Conservation (phyloP, 1,284 basidiomycete species). For the Chalciporus sp. region DNA sequence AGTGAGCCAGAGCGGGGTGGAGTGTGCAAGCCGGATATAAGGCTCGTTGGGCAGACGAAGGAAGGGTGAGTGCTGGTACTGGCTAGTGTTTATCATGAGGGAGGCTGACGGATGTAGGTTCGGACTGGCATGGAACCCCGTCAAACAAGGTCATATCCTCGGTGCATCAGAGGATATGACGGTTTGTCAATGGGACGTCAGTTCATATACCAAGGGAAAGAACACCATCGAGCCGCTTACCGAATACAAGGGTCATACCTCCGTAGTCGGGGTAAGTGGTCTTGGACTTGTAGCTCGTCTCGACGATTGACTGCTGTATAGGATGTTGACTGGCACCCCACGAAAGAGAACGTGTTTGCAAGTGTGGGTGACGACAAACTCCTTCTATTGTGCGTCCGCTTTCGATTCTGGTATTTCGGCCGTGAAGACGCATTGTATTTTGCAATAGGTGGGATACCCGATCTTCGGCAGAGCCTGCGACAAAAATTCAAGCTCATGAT, state of each 20-base stretch:
- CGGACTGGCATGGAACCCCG: slow-evolving; percentile 91
- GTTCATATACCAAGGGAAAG: slow-evolving; percentile 84
- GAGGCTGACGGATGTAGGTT: slow-evolving; percentile 56
- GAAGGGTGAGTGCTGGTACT: slow-evolving; percentile 74
- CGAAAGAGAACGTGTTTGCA: slow-evolving; percentile 85
- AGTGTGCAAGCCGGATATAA: slow-evolving; percentile 89
- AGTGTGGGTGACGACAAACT: slow-evolving; percentile 98
- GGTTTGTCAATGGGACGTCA: slow-evolving; percentile 96
- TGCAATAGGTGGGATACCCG: slow-evolving; percentile 90
- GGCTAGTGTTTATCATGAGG: background rate
- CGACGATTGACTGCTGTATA: slow-evolving; percentile 36
- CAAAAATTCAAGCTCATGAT: slow-evolving; percentile 84
- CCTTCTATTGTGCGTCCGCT: slow-evolving; percentile 76
- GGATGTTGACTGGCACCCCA: slow-evolving; percentile 97
- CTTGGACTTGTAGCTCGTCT: background rate
- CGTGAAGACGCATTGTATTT: slow-evolving; percentile 9
- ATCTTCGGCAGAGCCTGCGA: slow-evolving; percentile 65
- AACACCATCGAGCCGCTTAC: slow-evolving; percentile 79
- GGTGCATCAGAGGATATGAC: slow-evolving; percentile 97
- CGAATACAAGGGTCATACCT: slow-evolving; percentile 86
- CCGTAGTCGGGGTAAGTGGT: slow-evolving; percentile 81
- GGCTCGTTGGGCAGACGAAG: slow-evolving; percentile 84
- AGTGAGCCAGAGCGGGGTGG: slow-evolving; percentile 87
- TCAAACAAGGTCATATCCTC: slow-evolving; percentile 82
- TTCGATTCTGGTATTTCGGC: slow-evolving; percentile 9